phyloP scores from a whole-genome alignment of 129 eudicot genomes.

The Centrapalus pauciflorus region DNA sequence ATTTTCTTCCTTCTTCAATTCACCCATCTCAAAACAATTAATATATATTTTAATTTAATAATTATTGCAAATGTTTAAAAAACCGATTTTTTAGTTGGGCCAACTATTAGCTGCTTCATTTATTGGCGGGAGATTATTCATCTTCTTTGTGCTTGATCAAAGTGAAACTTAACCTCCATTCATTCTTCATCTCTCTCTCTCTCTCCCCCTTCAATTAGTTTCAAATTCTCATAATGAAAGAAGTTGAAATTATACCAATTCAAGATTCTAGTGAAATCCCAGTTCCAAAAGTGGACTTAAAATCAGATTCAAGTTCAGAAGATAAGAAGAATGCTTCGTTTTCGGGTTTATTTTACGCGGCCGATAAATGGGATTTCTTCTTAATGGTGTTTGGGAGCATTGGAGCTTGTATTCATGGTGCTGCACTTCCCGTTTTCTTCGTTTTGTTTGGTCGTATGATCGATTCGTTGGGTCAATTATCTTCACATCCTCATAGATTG shows the following conservation, averaged over 20 bases:
- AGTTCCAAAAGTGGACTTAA: conserved; percentile 19
- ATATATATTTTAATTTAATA: background rate
- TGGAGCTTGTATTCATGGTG: conserved; percentile 82
- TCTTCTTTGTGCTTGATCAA: conserved; percentile 14
- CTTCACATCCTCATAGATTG: conserved; percentile 54
- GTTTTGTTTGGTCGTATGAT: conserved; percentile 74
- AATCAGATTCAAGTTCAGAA: conserved; percentile 27
- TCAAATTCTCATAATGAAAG: conserved; percentile 35
- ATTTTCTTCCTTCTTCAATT: background rate
- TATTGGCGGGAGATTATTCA: conserved; percentile 33
- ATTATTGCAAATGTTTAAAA: background rate
- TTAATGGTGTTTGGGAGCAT: conserved; percentile 75
- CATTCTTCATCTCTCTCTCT: conserved; percentile 1
- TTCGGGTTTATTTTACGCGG: conserved; percentile 57
- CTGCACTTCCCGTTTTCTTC: conserved; percentile 74
- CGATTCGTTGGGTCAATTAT: conserved; percentile 64
- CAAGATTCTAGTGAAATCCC: conserved; percentile 23
- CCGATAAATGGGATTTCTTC: conserved; percentile 56
- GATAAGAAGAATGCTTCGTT: conserved; percentile 33
- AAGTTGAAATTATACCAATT: conserved; percentile 38
- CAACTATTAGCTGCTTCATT: conserved; percentile 38
- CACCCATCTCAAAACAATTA: too few relatives aligned
- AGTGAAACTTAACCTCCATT: conserved; percentile 11
- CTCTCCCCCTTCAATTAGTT: background rate
- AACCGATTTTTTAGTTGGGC: conserved; percentile 42